Evolutionary conservation across 106 monocot genomes (phyloP).

Genomic region (Phalaenopsis aphrodite): DNA sequence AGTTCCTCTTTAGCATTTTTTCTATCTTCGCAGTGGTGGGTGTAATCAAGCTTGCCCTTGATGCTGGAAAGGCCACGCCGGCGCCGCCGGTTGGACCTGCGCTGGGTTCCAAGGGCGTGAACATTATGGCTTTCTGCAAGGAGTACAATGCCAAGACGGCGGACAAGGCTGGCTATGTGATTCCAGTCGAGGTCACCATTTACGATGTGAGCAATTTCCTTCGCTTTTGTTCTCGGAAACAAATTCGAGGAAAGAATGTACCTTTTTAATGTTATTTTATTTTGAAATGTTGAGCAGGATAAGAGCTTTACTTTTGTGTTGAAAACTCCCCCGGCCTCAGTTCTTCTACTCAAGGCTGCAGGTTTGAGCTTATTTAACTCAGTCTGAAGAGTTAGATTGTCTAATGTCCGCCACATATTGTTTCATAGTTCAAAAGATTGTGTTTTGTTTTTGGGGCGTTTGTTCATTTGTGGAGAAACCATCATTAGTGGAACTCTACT

Average conservation of each 20-base stretch:
- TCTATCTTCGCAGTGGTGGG: constrained; percentile 53
- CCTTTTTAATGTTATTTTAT: not conserved
- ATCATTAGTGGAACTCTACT: not conserved
- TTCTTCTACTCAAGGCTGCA: constrained; percentile 94
- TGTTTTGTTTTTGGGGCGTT: not conserved
- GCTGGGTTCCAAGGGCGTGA: constrained; percentile 93
- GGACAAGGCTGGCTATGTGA: constrained; percentile 87
- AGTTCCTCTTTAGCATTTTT: not conserved
- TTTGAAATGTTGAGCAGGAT: constrained; percentile 42
- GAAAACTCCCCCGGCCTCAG: constrained; percentile 96
- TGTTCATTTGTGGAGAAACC: not conserved
- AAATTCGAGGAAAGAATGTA: not conserved
- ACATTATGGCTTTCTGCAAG: constrained; percentile 97
- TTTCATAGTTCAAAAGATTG: not conserved
- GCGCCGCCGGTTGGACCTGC: constrained; percentile 99
- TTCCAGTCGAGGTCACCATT: constrained; percentile 96
- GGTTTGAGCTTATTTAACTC: constrained; percentile 30
- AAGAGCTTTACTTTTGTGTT: constrained; percentile 96
- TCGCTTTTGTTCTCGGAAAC: not conserved
- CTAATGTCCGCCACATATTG: not conserved
- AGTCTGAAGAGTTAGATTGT: not conserved
- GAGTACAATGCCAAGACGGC: constrained; percentile 98
- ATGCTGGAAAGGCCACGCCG: constrained; percentile 95
- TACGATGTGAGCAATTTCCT: constrained; percentile 63
- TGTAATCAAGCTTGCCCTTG: constrained; percentile 83